Percentiles rank a stretch among this genome's conserved stretches.
phyloP scores from a whole-genome alignment of 2,329 filamentous ascomycete genomes.

The Coccinonectria pachysandricola region DNA sequence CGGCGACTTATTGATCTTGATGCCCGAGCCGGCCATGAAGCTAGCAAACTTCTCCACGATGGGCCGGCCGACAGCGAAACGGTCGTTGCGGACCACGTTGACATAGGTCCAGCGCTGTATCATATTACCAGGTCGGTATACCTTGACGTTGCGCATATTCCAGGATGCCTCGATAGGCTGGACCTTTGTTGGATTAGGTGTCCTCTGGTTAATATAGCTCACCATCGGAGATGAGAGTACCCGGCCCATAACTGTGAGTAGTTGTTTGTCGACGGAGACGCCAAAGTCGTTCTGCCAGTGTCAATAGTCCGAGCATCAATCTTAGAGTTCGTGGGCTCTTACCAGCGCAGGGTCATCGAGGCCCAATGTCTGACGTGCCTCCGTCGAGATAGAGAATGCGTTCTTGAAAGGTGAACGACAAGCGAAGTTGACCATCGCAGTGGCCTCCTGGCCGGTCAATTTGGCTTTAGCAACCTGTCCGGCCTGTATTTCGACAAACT shows the following conservation, averaged over 20 bases:
- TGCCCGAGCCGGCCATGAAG: constrained; percentile 30
- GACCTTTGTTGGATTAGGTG: constrained; percentile 15
- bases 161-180: constrained; percentile 47
- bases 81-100: constrained; percentile 21
- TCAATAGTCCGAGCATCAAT: too few species aligned
- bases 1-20: constrained; percentile 24
- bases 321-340: too few species aligned
- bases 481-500: constrained; percentile 51
- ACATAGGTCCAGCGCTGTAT: constrained; percentile 43
- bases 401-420: constrained; percentile 58
- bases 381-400: constrained; percentile 50
- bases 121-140: constrained; percentile 37
- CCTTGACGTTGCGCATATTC: constrained; percentile 54
- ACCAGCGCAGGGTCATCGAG: constrained; percentile 39
- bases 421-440: constrained; percentile 61
- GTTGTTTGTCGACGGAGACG: constrained; percentile 45
- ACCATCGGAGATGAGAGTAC: constrained; percentile 53
- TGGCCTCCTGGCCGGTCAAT: constrained; percentile 50
- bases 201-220: constrained; percentile 37
- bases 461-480: constrained; percentile 55
- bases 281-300: constrained; percentile 48
- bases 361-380: constrained; percentile 47
- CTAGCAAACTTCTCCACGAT: constrained; percentile 25
- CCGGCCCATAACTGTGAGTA: constrained; percentile 65
- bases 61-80: constrained; percentile 4